Evolutionary conservation across 202 grass and related monocot species (phyloP).

Genomic region (Carex arenaria): DNA sequence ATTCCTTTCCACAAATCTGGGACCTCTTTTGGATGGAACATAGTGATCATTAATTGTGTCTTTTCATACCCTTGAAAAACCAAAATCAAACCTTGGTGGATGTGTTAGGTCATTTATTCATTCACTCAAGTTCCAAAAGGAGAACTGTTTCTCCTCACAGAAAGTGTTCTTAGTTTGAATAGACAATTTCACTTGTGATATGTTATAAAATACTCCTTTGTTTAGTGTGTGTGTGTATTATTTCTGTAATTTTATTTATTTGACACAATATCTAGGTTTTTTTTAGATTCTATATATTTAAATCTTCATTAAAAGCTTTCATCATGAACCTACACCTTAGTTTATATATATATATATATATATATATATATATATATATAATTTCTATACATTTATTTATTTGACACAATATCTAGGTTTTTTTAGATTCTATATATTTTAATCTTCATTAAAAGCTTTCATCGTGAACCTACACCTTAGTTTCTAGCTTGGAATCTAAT

Average conservation of each 20-base stretch:
- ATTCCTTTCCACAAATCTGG: constrained; percentile 4
- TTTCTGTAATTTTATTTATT: not conserved
- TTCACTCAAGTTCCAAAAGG: not conserved
- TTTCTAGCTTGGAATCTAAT: not conserved
- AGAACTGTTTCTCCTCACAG: not conserved
- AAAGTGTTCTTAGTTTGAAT: not conserved
- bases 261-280: no score
- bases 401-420: not conserved
- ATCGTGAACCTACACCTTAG: not conserved
- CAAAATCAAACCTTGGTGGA: constrained; percentile 18
- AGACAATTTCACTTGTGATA: not conserved
- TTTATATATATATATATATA: not conserved
- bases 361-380: no score
- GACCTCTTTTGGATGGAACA: not conserved
- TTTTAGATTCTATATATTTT: not conserved
- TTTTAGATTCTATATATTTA: not conserved
- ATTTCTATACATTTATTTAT: no score
- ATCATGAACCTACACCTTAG: not conserved
- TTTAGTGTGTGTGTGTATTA: not conserved
- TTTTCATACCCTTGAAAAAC: not conserved
- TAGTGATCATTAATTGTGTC: not conserved
- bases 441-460: not conserved
- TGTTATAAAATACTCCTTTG: not conserved
- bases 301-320: not conserved
- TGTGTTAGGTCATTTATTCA: constrained; percentile 5